A percentile compares a stretch with the other conserved stretches of the same genome.
Evolutionary conservation across 768 basidiomycete genomes (phyloP).

Genomic region (Tricholoma flavovirens): DNA sequence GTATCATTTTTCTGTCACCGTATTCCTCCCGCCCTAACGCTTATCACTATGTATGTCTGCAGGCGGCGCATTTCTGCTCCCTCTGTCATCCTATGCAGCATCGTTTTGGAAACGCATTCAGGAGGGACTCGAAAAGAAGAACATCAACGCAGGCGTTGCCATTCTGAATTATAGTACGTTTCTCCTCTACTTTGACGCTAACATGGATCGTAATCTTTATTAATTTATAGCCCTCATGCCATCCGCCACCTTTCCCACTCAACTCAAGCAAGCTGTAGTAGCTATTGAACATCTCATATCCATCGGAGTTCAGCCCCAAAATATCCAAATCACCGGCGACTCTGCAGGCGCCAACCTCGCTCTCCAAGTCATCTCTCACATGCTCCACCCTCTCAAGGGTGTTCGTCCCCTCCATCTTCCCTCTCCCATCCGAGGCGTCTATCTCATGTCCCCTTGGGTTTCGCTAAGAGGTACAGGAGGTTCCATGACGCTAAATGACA

Average conservation of each 20-base stretch:
- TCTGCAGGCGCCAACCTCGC: constrained; percentile 20
- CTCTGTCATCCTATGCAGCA: constrained; percentile 14
- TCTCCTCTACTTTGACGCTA: background rate
- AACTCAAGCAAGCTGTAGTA: constrained; percentile 19
- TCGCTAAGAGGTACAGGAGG: constrained; percentile 11
- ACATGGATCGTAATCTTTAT: background rate
- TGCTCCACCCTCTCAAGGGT: constrained; percentile 22
- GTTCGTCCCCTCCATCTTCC: constrained; percentile 12
- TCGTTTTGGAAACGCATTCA: constrained; percentile 22
- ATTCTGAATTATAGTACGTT: constrained; percentile 19
- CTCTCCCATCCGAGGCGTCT: constrained; percentile 18
- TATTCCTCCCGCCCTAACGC: background rate
- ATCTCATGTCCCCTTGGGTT: constrained; percentile 29
- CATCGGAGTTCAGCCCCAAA: constrained; percentile 19
- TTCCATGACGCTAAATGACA: constrained; percentile 5
- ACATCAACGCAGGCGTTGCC: constrained; percentile 15
- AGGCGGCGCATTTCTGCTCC: constrained; percentile 26
- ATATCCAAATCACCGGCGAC: constrained; percentile 26
- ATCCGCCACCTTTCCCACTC: constrained; percentile 23
- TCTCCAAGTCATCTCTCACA: constrained; percentile 22
- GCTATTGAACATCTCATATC: constrained; percentile 25
- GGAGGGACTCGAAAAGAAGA: constrained; percentile 5
- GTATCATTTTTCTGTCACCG: background rate
- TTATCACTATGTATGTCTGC: background rate
- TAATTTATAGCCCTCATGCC: constrained; percentile 20